Conservation (phyloP, 331 rosid genomes). For the Arachis monticola region DNA sequence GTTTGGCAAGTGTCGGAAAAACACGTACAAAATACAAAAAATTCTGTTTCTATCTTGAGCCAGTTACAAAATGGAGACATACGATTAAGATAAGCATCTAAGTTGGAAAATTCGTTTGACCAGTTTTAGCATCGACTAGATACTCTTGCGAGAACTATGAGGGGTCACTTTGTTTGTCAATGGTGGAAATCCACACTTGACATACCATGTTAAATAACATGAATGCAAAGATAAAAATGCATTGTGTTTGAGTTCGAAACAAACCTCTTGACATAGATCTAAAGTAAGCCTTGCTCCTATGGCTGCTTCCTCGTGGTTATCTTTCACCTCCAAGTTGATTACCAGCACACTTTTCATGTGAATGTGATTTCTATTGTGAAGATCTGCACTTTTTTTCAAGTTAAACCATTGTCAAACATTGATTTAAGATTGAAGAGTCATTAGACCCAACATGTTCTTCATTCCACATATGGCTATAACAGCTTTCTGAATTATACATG, state of each 20-base stretch:
- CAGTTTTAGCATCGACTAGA: too few relatives aligned
- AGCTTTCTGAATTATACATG: slow-evolving; percentile 13
- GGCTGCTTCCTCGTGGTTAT: slow-evolving; percentile 97
- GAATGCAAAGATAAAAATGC: not conserved
- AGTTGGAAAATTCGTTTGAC: too few relatives aligned
- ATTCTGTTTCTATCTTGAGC: too few relatives aligned
- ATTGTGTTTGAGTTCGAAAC: slow-evolving; percentile 33
- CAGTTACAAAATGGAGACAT: too few relatives aligned
- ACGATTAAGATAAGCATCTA: too few relatives aligned
- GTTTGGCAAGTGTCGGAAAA: too few relatives aligned
- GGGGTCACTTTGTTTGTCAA: too few relatives aligned
- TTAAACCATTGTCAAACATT: slow-evolving; percentile 24
- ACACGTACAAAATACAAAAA: too few relatives aligned
- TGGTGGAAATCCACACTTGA: too few relatives aligned
- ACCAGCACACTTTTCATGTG: slow-evolving; percentile 73
- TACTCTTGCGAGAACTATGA: too few relatives aligned
- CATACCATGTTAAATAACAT: not conserved
- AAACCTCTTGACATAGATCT: slow-evolving; percentile 86
- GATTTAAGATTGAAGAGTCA: slow-evolving; percentile 10
- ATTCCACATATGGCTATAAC: not conserved
- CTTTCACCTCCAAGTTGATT: slow-evolving; percentile 95
- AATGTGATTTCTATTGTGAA: slow-evolving; percentile 74
- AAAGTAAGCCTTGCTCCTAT: slow-evolving; percentile 82
- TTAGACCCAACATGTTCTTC: slow-evolving; percentile 13
- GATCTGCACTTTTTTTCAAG: slow-evolving; percentile 60